These are phyloP conservation scores for Nothopassalora personata DNA, from an alignment of 2,329 filamentous ascomycete species.

Conservation along the genomic window DNA sequence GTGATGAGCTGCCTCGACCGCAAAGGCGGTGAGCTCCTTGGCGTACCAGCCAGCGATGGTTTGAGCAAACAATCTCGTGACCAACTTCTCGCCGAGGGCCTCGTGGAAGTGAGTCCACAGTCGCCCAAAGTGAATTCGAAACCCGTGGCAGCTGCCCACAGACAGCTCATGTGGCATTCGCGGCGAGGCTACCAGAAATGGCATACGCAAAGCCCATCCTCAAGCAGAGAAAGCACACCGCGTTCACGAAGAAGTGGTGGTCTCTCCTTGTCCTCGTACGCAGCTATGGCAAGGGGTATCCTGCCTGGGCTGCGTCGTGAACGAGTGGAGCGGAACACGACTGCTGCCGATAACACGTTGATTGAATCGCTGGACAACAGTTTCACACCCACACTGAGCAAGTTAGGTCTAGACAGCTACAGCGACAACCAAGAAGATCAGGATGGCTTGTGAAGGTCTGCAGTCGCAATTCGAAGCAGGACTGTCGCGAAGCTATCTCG, in stretches of 20 bases:
- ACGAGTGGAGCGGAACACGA: neutral
- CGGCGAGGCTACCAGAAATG: neutral
- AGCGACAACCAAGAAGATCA: neutral
- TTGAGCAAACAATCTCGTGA: neutral
- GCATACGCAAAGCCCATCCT: neutral
- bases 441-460: neutral
- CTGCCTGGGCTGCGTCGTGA: neutral
- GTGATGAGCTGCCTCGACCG: neutral
- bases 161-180: neutral
- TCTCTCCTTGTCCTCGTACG: neutral
- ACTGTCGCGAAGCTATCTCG: neutral
- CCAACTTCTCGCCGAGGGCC: neutral
- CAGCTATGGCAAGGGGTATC: neutral
- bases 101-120: neutral
- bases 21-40: neutral
- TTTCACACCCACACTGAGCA: slow-evolving; percentile 6
- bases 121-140: neutral
- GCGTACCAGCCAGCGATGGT: neutral
- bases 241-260: neutral
- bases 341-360: neutral
- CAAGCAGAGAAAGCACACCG: neutral
- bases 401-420: neutral
- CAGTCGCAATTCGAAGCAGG: neutral
- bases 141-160: neutral
- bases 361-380: slow-evolving; percentile 3